Evolutionary conservation across 495 filamentous ascomycete genomes (phyloP).

Genomic region (Bathelium albidoporum): DNA sequence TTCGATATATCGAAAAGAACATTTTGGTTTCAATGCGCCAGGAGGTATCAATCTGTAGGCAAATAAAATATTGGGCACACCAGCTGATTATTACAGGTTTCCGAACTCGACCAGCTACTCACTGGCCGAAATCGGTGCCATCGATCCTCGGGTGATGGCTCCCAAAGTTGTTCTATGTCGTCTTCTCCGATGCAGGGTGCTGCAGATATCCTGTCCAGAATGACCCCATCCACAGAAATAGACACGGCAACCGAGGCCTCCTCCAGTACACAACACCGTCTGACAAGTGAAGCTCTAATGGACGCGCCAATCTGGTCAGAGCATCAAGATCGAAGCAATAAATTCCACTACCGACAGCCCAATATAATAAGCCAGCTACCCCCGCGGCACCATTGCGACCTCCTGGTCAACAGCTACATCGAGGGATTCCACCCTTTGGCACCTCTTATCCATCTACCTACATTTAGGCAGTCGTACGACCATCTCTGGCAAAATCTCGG

Average conservation of each 20-base stretch:
- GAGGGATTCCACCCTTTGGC: conserved; percentile 8
- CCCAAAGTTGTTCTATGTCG: background rate
- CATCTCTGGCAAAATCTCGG: conserved; percentile 3
- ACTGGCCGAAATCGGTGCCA: background rate
- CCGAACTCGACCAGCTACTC: background rate
- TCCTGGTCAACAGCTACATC: conserved; percentile 3
- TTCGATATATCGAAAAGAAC: background rate
- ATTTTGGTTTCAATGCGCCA: background rate
- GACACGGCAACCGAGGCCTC: background rate
- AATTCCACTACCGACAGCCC: background rate
- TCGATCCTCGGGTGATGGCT: background rate
- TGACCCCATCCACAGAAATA: background rate
- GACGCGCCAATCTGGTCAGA: background rate
- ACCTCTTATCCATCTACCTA: conserved; percentile 7
- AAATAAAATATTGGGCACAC: background rate
- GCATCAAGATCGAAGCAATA: background rate
- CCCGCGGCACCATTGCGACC: conserved; percentile 4
- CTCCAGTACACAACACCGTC: background rate
- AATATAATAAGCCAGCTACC: conserved; percentile 1
- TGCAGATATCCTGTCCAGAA: background rate
- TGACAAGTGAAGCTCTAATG: background rate
- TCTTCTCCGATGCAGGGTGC: background rate
- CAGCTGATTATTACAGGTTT: background rate
- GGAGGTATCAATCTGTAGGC: background rate
- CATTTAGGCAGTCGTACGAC: conserved; percentile 6